Evolutionary conservation across 371 early-diverging fungal species (phyloP).

Genomic region (Mortierella sp.): DNA sequence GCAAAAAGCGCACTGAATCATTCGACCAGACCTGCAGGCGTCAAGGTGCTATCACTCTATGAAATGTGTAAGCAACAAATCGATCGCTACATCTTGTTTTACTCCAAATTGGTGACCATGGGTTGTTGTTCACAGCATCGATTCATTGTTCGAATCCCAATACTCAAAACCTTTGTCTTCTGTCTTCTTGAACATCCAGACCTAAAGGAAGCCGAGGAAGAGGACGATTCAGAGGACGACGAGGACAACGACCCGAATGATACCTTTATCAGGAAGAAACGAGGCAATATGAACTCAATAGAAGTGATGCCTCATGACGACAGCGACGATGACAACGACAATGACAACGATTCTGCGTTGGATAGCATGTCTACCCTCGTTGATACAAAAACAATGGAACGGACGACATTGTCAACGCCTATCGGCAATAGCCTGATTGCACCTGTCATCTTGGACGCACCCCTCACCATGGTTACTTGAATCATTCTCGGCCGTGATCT

Average conservation of each 20-base stretch:
- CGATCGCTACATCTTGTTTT: background rate
- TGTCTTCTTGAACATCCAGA: background rate
- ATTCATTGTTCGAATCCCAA: constrained; percentile 17
- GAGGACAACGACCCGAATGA: background rate
- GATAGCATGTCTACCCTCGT: background rate
- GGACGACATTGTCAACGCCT: background rate
- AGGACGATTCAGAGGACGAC: constrained; percentile 1
- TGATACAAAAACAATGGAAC: background rate
- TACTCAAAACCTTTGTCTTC: background rate
- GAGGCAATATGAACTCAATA: too few relatives aligned
- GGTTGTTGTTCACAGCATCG: too few relatives aligned
- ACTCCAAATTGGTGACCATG: constrained; percentile 1
- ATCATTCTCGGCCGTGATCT: too few relatives aligned
- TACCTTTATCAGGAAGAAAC: background rate
- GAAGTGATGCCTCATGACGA: background rate
- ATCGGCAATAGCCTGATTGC: constrained; percentile 4
- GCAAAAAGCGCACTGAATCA: constrained; percentile 44
- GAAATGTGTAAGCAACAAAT: constrained; percentile 40
- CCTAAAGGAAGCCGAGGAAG: constrained; percentile 13
- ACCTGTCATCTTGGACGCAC: constrained; percentile 3
- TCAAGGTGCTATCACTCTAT: constrained; percentile 42
- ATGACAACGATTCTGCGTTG: background rate
- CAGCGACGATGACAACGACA: background rate
- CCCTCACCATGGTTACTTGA: constrained; percentile 19
- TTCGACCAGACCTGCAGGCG: constrained; percentile 34